phyloP scores from a whole-genome alignment of 768 basidiomycete species.

The Suillus americanus region DNA sequence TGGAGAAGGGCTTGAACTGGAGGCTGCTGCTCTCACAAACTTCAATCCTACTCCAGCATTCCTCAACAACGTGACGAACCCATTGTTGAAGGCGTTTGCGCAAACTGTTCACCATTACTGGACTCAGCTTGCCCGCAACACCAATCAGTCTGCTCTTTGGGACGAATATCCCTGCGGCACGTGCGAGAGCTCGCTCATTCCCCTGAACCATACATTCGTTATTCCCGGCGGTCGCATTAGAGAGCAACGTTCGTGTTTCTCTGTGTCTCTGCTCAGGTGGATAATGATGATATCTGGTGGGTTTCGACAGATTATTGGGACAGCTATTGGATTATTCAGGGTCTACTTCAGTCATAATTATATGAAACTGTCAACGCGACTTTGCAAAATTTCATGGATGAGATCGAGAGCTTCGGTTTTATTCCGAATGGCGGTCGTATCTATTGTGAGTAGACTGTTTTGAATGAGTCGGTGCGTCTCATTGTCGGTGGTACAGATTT shows the following conservation, averaged over 20 bases:
- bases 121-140: conserved; percentile 73
- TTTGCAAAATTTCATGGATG: conserved; percentile 94
- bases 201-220: conserved; percentile 89
- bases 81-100: conserved; percentile 69
- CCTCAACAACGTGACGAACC: conserved; percentile 67
- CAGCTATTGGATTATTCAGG: conserved; percentile 87
- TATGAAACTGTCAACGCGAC: conserved; percentile 72
- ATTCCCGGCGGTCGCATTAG: conserved; percentile 86
- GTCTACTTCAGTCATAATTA: conserved; percentile 79
- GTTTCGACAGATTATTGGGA: conserved; percentile 52
- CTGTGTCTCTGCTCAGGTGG: neutral
- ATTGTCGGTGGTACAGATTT: conserved; percentile 48
- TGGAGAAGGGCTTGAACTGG: conserved; percentile 85
- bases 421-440: conserved; percentile 94
- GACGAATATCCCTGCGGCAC: conserved; percentile 39
- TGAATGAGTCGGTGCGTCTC: neutral
- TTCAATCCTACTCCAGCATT: conserved; percentile 68
- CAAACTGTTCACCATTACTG: conserved; percentile 85
- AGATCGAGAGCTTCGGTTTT: conserved; percentile 81
- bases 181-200: conserved; percentile 86
- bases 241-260: conserved; percentile 66
- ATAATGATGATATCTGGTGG: conserved; percentile 4
- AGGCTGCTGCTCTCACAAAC: conserved; percentile 55
- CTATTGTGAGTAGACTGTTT: conserved; percentile 57
- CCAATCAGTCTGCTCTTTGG: conserved; percentile 72